A percentile compares a stretch with the other conserved stretches of the same genome.
These are phyloP conservation scores for Solanum hybrid DNA, from an alignment of 305 asterid genomes.

Conservation along the genomic window DNA sequence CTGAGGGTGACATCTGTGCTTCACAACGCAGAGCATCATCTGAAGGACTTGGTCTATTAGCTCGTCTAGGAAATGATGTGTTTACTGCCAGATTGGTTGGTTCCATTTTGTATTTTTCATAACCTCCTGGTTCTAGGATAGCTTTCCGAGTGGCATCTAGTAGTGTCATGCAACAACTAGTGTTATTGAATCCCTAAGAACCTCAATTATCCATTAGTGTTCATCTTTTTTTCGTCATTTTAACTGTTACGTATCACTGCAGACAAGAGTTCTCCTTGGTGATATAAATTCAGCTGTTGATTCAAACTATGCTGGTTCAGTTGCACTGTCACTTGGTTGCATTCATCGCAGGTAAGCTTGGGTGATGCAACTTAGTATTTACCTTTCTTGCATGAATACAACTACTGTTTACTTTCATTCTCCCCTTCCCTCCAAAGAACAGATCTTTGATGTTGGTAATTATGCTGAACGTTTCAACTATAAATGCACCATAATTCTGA, in stretches of 20 bases:
- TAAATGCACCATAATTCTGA: background rate
- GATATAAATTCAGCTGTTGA: constrained; percentile 56
- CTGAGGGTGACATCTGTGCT: constrained; percentile 93
- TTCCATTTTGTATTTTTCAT: constrained; percentile 9
- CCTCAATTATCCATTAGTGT: background rate
- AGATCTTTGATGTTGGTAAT: background rate
- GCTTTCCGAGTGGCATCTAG: background rate
- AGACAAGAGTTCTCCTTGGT: constrained; percentile 82
- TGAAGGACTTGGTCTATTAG: constrained; percentile 97
- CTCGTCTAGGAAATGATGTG: constrained; percentile 90
- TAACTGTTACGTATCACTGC: constrained; percentile 27
- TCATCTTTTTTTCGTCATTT: background rate
- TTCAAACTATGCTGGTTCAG: constrained; percentile 72
- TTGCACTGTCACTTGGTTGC: constrained; percentile 94
- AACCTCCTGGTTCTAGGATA: background rate
- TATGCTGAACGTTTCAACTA: background rate
- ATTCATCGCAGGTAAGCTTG: constrained; percentile 85
- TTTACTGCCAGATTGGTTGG: constrained; percentile 96
- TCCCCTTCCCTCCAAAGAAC: background rate
- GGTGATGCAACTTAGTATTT: background rate
- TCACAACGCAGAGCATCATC: constrained; percentile 94
- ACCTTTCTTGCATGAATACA: background rate
- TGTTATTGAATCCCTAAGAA: background rate
- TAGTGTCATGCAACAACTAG: background rate
- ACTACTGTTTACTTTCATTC: background rate